Evolutionary conservation across 345 rosid genomes (phyloP).

Genomic region (Euphorbia peplus): DNA sequence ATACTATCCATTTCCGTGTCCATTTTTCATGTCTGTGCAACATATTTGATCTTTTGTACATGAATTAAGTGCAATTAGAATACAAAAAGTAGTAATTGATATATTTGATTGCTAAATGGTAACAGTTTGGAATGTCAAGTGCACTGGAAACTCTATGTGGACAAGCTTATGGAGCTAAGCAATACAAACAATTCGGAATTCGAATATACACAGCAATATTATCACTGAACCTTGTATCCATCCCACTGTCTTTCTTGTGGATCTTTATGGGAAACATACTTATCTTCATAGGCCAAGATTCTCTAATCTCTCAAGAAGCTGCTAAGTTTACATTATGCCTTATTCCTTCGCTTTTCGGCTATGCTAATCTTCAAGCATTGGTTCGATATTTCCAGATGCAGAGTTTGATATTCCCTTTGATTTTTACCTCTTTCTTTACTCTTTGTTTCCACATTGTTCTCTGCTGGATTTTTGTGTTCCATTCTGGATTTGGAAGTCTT

Average conservation of each 20-base stretch:
- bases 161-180: conserved; percentile 76
- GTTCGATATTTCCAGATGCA: conserved; percentile 56
- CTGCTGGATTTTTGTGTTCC: conserved; percentile 56
- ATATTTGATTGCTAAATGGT: no score
- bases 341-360: conserved; percentile 55
- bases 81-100: no score
- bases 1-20: no score
- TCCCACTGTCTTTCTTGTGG: conserved; percentile 60
- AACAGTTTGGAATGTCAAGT: conserved; percentile 75
- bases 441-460: conserved; percentile 44
- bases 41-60: no score
- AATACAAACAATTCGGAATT: conserved; percentile 47
- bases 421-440: conserved; percentile 42
- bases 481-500: conserved; percentile 35
- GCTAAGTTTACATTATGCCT: conserved; percentile 54
- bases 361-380: conserved; percentile 54
- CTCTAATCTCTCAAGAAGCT: conserved; percentile 47
- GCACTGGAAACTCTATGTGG: conserved; percentile 82
- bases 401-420: conserved; percentile 51
- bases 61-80: no score
- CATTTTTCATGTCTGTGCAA: no score
- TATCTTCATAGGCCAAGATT: conserved; percentile 52
- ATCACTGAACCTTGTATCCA: conserved; percentile 36
- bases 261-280: conserved; percentile 53
- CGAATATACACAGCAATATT: conserved; percentile 56